Conservation (phyloP, 805 yeast genomes). For the Zygoascus tannicola region DNA sequence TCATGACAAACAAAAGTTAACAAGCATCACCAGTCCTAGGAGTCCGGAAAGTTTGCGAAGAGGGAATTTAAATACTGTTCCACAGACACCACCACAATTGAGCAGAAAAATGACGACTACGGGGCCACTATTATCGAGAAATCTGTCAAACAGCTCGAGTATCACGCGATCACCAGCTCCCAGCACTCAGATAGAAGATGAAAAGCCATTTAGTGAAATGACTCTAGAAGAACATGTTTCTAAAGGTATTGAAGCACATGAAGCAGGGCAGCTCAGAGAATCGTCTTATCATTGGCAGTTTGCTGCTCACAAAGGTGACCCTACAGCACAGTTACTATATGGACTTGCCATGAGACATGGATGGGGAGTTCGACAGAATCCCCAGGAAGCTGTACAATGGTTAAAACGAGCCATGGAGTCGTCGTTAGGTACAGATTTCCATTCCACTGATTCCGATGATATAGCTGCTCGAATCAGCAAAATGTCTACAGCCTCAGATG, state of each 20-base stretch:
- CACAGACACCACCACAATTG: neutral
- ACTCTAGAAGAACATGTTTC: constrained; percentile 24
- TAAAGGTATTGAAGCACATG: constrained; percentile 34
- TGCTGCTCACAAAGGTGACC: constrained; percentile 53
- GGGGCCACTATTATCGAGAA: neutral
- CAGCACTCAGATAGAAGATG: neutral
- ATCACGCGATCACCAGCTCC: neutral
- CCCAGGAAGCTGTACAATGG: constrained; percentile 49
- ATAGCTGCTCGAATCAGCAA: constrained; percentile 1
- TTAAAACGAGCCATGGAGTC: constrained; percentile 40
- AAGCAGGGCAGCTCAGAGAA: constrained; percentile 53
- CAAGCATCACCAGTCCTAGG: neutral
- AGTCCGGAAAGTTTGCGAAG: neutral
- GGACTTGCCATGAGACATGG: constrained; percentile 61
- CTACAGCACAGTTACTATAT: constrained; percentile 59
- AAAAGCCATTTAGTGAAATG: constrained; percentile 16
- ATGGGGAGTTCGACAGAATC: constrained; percentile 54
- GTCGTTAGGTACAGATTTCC: constrained; percentile 7
- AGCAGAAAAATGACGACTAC: neutral
- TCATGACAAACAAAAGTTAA: neutral
- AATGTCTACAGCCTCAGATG: constrained; percentile 2
- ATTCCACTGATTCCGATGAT: neutral
- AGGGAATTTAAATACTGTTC: neutral
- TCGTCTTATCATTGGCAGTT: constrained; percentile 59
- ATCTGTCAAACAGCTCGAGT: neutral